A percentile compares a stretch with the other conserved stretches of the same genome.
These are phyloP conservation scores for Eucalyptus marginata DNA, from an alignment of 345 rosid species.

Conservation along the genomic window DNA sequence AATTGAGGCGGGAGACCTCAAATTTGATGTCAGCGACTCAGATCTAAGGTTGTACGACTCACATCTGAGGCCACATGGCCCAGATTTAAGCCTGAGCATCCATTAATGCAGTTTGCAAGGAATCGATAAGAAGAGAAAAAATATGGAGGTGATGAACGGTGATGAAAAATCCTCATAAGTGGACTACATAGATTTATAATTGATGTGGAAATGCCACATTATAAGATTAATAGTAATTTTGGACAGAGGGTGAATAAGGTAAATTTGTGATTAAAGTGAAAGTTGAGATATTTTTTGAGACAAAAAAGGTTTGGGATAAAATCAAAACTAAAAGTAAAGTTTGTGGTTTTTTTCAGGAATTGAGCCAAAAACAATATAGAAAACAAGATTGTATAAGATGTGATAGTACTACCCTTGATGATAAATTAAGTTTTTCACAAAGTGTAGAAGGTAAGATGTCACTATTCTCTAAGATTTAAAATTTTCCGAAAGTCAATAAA, in stretches of 20 bases:
- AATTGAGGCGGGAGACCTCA: no score
- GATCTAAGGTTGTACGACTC: no score
- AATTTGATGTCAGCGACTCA: fast-evolving
- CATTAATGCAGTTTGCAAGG: no score
- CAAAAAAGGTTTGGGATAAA: fast-evolving
- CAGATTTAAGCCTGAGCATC: fast-evolving
- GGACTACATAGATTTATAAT: no score
- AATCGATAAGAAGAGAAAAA: no score
- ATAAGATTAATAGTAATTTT: no score
- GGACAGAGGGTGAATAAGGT: fast-evolving
- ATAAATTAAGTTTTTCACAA: not conserved
- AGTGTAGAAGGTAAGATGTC: not conserved
- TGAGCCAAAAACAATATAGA: not conserved
- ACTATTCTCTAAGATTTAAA: not conserved
- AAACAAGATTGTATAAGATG: not conserved
- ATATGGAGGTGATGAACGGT: fast-evolving
- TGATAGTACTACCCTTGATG: not conserved
- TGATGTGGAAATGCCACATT: no score
- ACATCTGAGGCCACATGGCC: fast-evolving
- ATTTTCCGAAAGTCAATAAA: fast-evolving
- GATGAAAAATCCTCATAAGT: no score
- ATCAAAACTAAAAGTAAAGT: no score
- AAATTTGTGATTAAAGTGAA: no score
- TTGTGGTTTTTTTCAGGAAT: no score
- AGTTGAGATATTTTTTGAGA: no score